These are phyloP conservation scores for Dicorynia guianensis DNA, from an alignment of 306 rosid species.

Conservation along the genomic window DNA sequence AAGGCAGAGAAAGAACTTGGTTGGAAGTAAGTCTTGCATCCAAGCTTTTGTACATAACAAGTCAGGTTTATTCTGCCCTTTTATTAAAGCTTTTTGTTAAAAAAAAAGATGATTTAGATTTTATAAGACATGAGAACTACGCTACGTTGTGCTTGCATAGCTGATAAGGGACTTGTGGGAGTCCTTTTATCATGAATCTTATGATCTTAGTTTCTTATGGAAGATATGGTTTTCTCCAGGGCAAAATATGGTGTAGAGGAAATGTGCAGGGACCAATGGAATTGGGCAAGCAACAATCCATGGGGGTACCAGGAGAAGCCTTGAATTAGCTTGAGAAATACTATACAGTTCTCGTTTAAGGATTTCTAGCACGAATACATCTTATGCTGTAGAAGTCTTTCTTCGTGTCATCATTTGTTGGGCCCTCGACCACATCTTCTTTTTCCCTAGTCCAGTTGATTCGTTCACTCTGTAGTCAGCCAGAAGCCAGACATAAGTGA, in stretches of 20 bases:
- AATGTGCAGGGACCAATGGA: slow-evolving; percentile 95
- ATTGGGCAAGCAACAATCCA: slow-evolving; percentile 84
- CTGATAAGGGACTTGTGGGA: not conserved
- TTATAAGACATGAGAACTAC: not conserved
- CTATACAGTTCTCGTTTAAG: not conserved
- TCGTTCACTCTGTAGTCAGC: not conserved
- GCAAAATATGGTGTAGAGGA: slow-evolving; percentile 63
- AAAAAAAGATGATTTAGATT: not conserved
- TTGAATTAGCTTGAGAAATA: slow-evolving; percentile 21
- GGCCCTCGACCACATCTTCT: slow-evolving; percentile 21
- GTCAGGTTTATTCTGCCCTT: not conserved
- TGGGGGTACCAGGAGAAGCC: slow-evolving; percentile 66
- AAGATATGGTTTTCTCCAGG: slow-evolving; percentile 23
- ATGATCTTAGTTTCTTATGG: not conserved
- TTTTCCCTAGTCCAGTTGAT: slow-evolving; percentile 15
- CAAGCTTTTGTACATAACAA: not conserved
- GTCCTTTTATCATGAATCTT: not conserved
- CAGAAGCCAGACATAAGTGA: not conserved
- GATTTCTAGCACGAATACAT: not conserved
- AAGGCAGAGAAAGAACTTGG: slow-evolving; percentile 81
- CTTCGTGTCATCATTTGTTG: not conserved
- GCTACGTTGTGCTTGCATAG: not conserved
- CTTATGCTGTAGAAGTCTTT: not conserved
- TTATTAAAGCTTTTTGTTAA: not conserved
- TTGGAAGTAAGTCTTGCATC: slow-evolving; percentile 70